Evolutionary conservation across 169 alveolate species (phyloP).

Genomic region (Plasmodium ovale): DNA sequence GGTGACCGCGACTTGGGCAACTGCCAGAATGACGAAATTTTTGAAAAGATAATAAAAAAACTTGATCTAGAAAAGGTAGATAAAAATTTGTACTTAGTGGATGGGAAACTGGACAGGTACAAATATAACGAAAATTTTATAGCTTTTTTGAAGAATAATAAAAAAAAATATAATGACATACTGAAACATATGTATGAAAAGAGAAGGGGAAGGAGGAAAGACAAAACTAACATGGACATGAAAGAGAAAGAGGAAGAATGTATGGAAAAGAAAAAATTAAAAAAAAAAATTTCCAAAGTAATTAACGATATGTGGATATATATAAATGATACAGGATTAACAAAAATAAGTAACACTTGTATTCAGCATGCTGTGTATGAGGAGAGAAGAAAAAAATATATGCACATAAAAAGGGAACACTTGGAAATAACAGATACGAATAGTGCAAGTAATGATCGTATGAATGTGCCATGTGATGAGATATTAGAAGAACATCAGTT

Average conservation of each 20-base stretch:
- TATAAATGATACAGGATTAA: conserved; percentile 5
- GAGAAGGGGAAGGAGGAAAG: neutral
- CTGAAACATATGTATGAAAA: conserved; percentile 56
- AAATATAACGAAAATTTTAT: conserved; percentile 61
- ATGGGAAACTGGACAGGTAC: conserved; percentile 49
- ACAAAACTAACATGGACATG: neutral
- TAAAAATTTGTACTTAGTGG: conserved; percentile 22
- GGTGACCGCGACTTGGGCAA: neutral
- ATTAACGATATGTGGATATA: conserved; percentile 37
- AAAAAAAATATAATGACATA: conserved; percentile 53
- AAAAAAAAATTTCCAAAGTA: conserved; percentile 4
- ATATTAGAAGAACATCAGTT: conserved; percentile 33
- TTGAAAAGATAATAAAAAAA: conserved; percentile 13
- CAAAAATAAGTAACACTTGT: conserved; percentile 23
- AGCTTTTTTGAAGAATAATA: conserved; percentile 45
- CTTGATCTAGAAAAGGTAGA: conserved; percentile 28
- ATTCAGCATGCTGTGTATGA: conserved; percentile 33
- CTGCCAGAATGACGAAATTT: conserved; percentile 5
- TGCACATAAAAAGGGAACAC: conserved; percentile 17
- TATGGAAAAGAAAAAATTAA: neutral
- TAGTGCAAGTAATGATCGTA: neutral
- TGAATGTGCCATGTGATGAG: neutral
- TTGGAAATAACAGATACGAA: conserved; percentile 3
- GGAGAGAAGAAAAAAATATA: conserved; percentile 24
- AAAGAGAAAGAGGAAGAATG: neutral